Base-by-base conservation (phyloP, 768 basidiomycete species). In the Mycena galopus region DNA sequence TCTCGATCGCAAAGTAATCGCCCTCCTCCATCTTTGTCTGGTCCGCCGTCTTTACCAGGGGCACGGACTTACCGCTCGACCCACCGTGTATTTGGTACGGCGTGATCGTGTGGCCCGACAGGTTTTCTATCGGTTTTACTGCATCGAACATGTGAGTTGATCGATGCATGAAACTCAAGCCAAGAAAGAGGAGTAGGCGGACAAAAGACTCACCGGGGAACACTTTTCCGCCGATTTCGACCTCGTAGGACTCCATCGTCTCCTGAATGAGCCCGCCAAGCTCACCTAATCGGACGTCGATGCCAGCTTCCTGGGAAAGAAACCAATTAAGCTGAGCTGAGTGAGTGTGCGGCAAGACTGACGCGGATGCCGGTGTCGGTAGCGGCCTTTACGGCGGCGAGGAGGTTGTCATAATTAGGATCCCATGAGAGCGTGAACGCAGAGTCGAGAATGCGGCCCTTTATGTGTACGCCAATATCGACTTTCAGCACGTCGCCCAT, bases 21-120 rank as follows among this genome's bases (percentile, higher is more conserved):
- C 97, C 98, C 82, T 99, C 98, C 79, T 99, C 98, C 98, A 99
- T 99, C 84, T 95, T 97, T 17, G 94, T 95, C 72, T 93, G 91
- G 79, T 98, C 96, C 35, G 92, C 89, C 67, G 93, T 96, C 80
- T 93, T 95, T 55, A 98, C 94, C 55, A 99, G 89, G 39, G 95
- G 87, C 2, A 99, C 92, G 0, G 94, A 95, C 82, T 99, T 99
- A 32, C 94, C 74, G 7, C 17, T 69, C 21, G 71, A 56, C 21
- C 74, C 94, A 19, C 94, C 97, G 79, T 99, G 97, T 71, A 99
- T 98, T 74, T 92, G 92, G 81, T 98, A 97, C 30, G 85, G 90
- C 66, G 92, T 91, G 75, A 99, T 99, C 17, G 94, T 93, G 82
- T 99, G 98, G 1, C 98, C 98, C 59, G 95, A 97, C 6, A 99